Evolutionary conservation across 768 basidiomycete species (phyloP).

Genomic region (Termitomyces sp.): DNA sequence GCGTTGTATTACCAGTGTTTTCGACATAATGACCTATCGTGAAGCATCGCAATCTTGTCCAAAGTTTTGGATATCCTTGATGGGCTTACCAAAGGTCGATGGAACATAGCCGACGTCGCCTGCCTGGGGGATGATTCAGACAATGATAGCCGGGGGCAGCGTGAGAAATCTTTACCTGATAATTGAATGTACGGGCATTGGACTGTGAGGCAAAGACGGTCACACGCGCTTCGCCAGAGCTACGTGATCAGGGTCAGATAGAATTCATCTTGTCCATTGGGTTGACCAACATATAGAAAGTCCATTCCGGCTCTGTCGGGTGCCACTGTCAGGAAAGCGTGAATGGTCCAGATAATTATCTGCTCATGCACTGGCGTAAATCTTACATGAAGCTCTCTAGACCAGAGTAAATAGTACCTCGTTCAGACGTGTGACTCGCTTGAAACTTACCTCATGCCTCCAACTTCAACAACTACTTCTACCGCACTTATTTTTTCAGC

Average conservation of each 20-base stretch:
- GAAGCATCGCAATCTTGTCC: neutral
- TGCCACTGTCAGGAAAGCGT: constrained; percentile 47
- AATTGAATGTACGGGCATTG: constrained; percentile 42
- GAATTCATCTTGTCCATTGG: neutral
- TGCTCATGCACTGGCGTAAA: neutral
- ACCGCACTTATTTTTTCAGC: constrained; percentile 49
- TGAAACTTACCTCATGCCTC: constrained; percentile 47
- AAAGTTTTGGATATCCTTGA: neutral
- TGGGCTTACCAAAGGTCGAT: constrained; percentile 24
- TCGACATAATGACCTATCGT: constrained; percentile 58
- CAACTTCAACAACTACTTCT: constrained; percentile 52
- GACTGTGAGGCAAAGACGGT: constrained; percentile 49
- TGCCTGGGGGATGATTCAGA: constrained; percentile 16
- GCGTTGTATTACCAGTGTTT: constrained; percentile 54
- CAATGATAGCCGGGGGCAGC: neutral
- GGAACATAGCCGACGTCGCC: constrained; percentile 37
- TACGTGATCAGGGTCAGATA: constrained; percentile 16
- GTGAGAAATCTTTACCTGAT: constrained; percentile 2
- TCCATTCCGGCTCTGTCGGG: constrained; percentile 66
- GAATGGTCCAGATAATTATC: neutral
- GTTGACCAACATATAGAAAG: constrained; percentile 42
- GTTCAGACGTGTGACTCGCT: constrained; percentile 19
- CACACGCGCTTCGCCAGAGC: constrained; percentile 21
- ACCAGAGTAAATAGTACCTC: neutral
- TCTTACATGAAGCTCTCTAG: constrained; percentile 50